phyloP scores from a whole-genome alignment of 371 early-diverging fungal species.

The Mucor circinelloides region DNA sequence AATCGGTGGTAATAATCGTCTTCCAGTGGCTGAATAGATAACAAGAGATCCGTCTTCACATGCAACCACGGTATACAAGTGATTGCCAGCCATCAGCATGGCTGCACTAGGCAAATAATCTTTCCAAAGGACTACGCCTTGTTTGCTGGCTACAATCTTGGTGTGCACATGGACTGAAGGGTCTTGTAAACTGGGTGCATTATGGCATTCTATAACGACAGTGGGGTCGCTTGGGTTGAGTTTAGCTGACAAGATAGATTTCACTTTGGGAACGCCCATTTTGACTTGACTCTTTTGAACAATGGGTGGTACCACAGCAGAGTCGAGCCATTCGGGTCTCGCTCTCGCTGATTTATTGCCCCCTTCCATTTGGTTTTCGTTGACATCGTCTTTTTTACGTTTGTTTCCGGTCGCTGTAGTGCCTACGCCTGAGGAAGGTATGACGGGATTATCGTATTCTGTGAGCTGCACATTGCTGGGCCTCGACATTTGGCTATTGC shows the following conservation, averaged over 20 bases:
- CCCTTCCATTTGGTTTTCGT: constrained; percentile 14
- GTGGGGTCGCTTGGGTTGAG: constrained; percentile 24
- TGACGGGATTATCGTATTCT: constrained; percentile 18
- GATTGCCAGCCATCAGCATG: constrained; percentile 63
- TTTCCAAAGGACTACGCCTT: constrained; percentile 58
- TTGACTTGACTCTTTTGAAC: constrained; percentile 53
- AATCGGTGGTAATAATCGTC: constrained; percentile 71
- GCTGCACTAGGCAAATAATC: constrained; percentile 65
- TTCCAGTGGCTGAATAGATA: constrained; percentile 69
- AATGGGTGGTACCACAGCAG: constrained; percentile 46
- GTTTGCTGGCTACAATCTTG: constrained; percentile 48
- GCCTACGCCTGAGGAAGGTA: constrained; percentile 45
- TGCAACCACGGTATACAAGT: constrained; percentile 58
- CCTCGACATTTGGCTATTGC: not conserved
- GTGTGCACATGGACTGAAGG: constrained; percentile 7
- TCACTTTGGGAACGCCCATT: constrained; percentile 57
- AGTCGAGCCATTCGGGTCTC: constrained; percentile 41
- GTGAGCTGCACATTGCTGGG: not conserved
- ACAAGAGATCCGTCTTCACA: constrained; percentile 75
- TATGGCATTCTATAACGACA: constrained; percentile 59
- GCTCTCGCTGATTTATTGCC: constrained; percentile 10
- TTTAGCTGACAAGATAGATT: constrained; percentile 43
- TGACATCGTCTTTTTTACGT: constrained; percentile 33
- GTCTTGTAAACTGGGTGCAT: constrained; percentile 26
- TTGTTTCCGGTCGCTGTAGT: constrained; percentile 53